Conservation (phyloP, 768 basidiomycete genomes). For the Daedaleopsis nitida region DNA sequence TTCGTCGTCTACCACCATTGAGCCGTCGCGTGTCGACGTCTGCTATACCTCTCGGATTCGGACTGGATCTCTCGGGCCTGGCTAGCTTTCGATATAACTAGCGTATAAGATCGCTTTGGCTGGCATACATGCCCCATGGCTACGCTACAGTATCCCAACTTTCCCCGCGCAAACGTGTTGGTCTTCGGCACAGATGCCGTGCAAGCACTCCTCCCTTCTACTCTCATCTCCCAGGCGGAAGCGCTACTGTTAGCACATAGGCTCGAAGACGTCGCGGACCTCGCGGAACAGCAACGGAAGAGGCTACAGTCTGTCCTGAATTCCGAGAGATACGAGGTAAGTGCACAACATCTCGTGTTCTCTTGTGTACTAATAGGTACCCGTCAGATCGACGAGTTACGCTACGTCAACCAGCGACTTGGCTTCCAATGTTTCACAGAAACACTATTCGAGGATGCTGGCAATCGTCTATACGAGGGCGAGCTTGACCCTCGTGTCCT, state of each 20-base stretch:
- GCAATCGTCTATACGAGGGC: constrained; percentile 74
- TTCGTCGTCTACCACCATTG: too few species aligned
- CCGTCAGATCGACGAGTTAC: constrained; percentile 63
- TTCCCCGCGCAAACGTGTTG: constrained; percentile 70
- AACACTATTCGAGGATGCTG: constrained; percentile 84
- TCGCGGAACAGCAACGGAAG: constrained; percentile 63
- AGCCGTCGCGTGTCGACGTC: too few species aligned
- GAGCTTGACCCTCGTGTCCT: constrained; percentile 83
- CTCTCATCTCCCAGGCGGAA: constrained; percentile 73
- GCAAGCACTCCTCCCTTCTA: constrained; percentile 68
- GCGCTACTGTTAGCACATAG: constrained; percentile 64
- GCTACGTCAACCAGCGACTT: constrained; percentile 79
- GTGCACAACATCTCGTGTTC: constrained; percentile 16
- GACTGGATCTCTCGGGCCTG: too few species aligned
- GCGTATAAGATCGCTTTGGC: too few species aligned
- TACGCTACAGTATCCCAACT: constrained; percentile 30
- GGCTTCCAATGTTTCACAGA: constrained; percentile 79
- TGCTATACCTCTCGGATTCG: too few species aligned
- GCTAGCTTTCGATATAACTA: too few species aligned
- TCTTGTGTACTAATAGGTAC: background rate
- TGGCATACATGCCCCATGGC: constrained; percentile 6
- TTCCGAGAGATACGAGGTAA: constrained; percentile 58
- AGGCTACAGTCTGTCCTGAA: constrained; percentile 54
- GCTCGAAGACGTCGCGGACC: constrained; percentile 61
- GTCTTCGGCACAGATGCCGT: constrained; percentile 62